Evolutionary conservation across 768 basidiomycete species (phyloP), one percentile per base, ranked within the genome.

Genomic region (Cubamyces sp.): DNA sequence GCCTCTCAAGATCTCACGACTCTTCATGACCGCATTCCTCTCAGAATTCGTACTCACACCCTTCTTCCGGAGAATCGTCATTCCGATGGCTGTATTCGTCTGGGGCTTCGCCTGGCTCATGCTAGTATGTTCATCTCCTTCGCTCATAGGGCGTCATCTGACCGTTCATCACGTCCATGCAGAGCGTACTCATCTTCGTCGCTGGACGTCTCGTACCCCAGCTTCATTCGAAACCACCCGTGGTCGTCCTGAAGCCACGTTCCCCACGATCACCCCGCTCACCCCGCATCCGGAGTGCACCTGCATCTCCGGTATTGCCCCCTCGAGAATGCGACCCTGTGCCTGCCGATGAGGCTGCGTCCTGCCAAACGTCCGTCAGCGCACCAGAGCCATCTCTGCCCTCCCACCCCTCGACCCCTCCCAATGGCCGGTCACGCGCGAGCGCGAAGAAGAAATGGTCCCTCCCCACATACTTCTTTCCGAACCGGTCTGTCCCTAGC

Each of bases 141-240:
- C 26, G 25, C 34, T 11, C 39, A 23, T 30, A 37, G 18, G 3
- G 1, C 4, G 19, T 12, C 25, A 25, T 19, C 37, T 42, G 4
- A 5, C 19, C 37, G 12, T 30, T 8, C 14, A 30, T 25, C 21
- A 19, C 45, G 18, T 21, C 18, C 15, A 11, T 19, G 8, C 58
- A 64, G 63, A 64, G 63, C 45, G 54, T 64, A 28, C 37, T 64
- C 30, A 56, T 64, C 21, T 64, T 64, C 30, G 3, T 51, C 5
- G 30, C 43, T 8, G 63, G 63, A 28, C 54, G 58, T 12, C 16
- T 60, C 48, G 6, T 64, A 5, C 63, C 63, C 14, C 41, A 50
- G 5, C 2, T 52, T 15, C 63, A 39, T 11, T 21, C 58, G 21
- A 56, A 52, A 21, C 50, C 59, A n/a, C 62, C 62, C 1, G 42